These are phyloP conservation scores for Sclerotinia spermophila DNA, from an alignment of 2,329 filamentous ascomycete species.

Conservation along the genomic window DNA sequence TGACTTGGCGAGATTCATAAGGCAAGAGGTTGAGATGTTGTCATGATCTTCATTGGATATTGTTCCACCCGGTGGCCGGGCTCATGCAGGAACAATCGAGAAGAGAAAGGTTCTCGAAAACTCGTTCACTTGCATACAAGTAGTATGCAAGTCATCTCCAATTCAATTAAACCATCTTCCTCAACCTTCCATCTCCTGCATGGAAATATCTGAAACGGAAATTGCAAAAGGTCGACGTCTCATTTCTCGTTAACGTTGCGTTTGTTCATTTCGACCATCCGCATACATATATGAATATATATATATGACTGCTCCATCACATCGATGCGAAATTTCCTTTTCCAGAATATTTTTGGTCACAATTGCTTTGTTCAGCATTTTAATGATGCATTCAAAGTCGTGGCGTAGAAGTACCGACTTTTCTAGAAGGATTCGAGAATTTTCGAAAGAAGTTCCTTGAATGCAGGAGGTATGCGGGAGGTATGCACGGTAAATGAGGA, in stretches of 20 bases:
- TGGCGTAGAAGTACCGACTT: constrained; percentile 6
- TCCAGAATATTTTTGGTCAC: background rate
- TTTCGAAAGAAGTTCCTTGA: constrained; percentile 1
- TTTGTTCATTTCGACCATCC: background rate
- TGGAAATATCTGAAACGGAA: constrained; percentile 24
- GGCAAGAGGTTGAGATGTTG: background rate
- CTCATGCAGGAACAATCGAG: constrained; percentile 12
- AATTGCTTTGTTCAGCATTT: constrained; percentile 1
- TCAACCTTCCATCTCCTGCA: constrained; percentile 20
- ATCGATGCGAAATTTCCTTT: background rate
- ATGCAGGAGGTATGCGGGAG: constrained; percentile 6
- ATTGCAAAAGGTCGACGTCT: background rate
- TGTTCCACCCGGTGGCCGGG: background rate
- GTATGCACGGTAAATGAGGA: constrained; percentile 1
- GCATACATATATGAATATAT: no score
- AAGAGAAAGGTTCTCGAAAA: constrained; percentile 1
- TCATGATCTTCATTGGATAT: background rate
- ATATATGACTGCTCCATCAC: background rate
- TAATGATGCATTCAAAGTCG: background rate
- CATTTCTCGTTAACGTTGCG: background rate
- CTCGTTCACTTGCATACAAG: constrained; percentile 14
- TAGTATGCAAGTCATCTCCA: constrained; percentile 28
- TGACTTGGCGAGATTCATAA: background rate
- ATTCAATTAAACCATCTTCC: constrained; percentile 14
- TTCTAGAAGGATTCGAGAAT: constrained; percentile 20